phyloP scores from a whole-genome alignment of 2,329 filamentous ascomycete species.

The Neodidymelliopsis sp. region DNA sequence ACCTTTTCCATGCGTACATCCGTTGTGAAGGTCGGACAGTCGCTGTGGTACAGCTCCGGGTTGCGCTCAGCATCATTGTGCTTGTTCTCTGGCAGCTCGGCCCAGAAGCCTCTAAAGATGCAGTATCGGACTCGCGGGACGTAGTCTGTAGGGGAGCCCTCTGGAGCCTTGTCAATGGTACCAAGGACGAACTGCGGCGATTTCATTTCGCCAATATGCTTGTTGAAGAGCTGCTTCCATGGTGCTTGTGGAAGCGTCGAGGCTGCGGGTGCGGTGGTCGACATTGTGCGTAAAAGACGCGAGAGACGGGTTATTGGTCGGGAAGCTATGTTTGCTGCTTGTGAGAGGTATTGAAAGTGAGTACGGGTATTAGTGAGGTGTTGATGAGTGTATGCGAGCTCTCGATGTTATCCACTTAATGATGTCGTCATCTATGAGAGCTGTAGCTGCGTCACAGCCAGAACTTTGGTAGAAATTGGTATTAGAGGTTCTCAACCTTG shows the following conservation, averaged over 20 bases:
- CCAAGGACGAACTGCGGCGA: conserved; percentile 60
- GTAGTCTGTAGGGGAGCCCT: conserved; percentile 50
- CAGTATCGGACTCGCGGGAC: conserved; percentile 74
- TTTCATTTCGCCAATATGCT: conserved; percentile 58
- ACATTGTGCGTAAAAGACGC: conserved; percentile 55
- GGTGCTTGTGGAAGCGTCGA: conserved; percentile 54
- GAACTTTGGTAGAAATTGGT: conserved; percentile 4
- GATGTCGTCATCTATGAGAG: conserved; percentile 17
- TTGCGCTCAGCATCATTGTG: conserved; percentile 78
- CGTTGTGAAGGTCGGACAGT: conserved; percentile 84
- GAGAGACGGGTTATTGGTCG: conserved; percentile 43
- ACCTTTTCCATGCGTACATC: conserved; percentile 89
- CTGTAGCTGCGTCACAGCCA: conserved; percentile 14
- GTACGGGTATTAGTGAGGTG: background rate
- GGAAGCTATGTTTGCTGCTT: conserved; percentile 51
- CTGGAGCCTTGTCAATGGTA: conserved; percentile 56
- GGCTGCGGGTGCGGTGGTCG: conserved; percentile 52
- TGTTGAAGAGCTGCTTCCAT: conserved; percentile 60
- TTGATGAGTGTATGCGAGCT: conserved; percentile 8
- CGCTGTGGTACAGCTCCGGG: conserved; percentile 73
- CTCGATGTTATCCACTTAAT: conserved; percentile 7
- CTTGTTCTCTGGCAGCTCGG: conserved; percentile 72
- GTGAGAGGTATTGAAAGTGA: background rate
- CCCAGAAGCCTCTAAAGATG: conserved; percentile 87
- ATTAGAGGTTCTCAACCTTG: background rate